These are phyloP conservation scores for Neltuma alba DNA, from an alignment of 306 rosid genomes.

Conservation along the genomic window DNA sequence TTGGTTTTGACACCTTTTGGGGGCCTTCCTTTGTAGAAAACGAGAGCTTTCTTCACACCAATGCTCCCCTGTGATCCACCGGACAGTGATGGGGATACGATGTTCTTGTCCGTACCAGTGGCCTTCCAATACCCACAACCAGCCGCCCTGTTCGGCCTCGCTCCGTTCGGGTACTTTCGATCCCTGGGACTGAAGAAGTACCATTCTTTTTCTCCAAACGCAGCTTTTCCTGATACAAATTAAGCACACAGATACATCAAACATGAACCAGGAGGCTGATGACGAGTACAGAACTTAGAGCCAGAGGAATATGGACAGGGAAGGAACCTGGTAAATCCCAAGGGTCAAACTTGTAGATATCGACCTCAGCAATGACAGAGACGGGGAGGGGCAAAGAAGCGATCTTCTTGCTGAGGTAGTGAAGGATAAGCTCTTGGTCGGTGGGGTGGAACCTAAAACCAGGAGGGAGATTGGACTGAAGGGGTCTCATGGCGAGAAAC, in stretches of 20 bases:
- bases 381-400: constrained; percentile 57
- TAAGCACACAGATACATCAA: background rate
- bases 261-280: background rate
- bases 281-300: no score
- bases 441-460: constrained; percentile 72
- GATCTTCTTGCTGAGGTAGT: constrained; percentile 49
- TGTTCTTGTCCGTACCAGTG: constrained; percentile 61
- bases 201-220: constrained; percentile 76
- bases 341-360: constrained; percentile 60
- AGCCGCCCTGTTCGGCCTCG: constrained; percentile 73
- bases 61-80: constrained; percentile 25
- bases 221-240: constrained; percentile 47
- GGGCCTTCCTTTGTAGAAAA: constrained; percentile 63
- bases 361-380: constrained; percentile 64
- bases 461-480: constrained; percentile 50
- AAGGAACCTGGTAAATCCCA: constrained; percentile 58
- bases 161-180: constrained; percentile 66
- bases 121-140: constrained; percentile 80
- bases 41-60: constrained; percentile 69
- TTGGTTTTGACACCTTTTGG: constrained; percentile 67
- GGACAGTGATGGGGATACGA: constrained; percentile 32
- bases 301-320: no score
- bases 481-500: constrained; percentile 38
- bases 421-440: constrained; percentile 60
- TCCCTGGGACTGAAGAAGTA: constrained; percentile 73